phyloP scores from a whole-genome alignment of 306 rosid species.

The Trichosanthes cucumerina region DNA sequence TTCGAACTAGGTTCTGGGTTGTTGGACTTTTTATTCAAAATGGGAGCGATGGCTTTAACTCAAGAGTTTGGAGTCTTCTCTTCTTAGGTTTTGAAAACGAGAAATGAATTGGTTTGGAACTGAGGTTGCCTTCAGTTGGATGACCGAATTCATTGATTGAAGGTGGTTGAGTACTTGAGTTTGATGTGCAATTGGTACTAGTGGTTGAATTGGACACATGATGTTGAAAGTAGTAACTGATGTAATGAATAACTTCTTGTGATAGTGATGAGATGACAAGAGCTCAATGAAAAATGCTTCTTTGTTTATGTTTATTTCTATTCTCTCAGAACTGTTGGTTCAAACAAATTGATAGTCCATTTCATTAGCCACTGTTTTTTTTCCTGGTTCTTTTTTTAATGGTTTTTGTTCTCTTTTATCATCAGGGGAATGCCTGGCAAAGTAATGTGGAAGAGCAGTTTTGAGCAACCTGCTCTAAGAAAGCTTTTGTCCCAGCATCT shows the following conservation, averaged over 20 bases:
- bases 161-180: background rate
- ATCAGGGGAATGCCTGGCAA: conserved; percentile 48
- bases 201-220: background rate
- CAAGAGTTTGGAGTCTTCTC: background rate
- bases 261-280: background rate
- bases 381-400: background rate
- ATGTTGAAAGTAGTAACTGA: background rate
- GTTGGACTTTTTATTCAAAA: background rate
- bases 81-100: background rate
- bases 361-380: background rate
- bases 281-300: background rate
- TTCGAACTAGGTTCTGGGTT: background rate
- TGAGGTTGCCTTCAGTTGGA: background rate
- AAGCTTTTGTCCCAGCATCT: conserved; percentile 46
- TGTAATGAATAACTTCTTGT: background rate
- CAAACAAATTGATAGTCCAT: background rate
- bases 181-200: background rate
- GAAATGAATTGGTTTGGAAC: background rate
- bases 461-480: conserved; percentile 29
- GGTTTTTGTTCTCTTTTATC: background rate
- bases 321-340: background rate
- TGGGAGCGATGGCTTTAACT: background rate
- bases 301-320: background rate
- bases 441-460: conserved; percentile 32
- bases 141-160: background rate